These are phyloP conservation scores for Kodamaea alishanica DNA, from an alignment of 1,139 yeast genomes.

Conservation along the genomic window DNA sequence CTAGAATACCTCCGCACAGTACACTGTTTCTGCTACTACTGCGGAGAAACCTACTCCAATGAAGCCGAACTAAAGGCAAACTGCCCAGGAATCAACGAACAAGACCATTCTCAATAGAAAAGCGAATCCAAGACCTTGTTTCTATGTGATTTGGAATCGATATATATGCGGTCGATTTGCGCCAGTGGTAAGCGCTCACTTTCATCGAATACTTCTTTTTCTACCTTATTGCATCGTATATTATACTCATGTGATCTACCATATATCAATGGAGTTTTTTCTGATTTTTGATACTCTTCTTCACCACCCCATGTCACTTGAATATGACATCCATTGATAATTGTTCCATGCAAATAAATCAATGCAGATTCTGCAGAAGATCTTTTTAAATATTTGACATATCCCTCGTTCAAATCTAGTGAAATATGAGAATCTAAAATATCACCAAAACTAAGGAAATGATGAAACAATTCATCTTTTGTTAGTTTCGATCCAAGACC, in stretches of 20 bases:
- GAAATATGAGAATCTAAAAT: constrained; percentile 24
- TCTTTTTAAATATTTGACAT: constrained; percentile 28
- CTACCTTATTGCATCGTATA: constrained; percentile 19
- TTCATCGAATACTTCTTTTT: constrained; percentile 17
- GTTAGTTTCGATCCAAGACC: constrained; percentile 32
- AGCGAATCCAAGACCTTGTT: constrained; percentile 14
- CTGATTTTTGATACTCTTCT: constrained; percentile 13
- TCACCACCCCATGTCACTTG: constrained; percentile 34
- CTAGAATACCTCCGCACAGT: constrained; percentile 31
- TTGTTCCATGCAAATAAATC: constrained; percentile 29
- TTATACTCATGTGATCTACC: constrained; percentile 13
- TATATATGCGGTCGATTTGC: constrained; percentile 17
- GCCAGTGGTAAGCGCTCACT: constrained; percentile 19
- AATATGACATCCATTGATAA: constrained; percentile 29
- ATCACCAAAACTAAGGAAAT: constrained; percentile 37
- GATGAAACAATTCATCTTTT: constrained; percentile 26
- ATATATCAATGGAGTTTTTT: constrained; percentile 19
- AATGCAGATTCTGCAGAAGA: constrained; percentile 38
- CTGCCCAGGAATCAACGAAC: constrained; percentile 46
- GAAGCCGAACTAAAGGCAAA: constrained; percentile 32
- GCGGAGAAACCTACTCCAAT: constrained; percentile 38
- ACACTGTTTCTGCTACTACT: constrained; percentile 45
- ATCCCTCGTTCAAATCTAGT: constrained; percentile 21
- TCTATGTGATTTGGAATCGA: constrained; percentile 14
- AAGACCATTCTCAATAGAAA: constrained; percentile 27